Percentiles rank a stretch among this genome's conserved stretches.
phyloP scores from a whole-genome alignment of 2,329 filamentous ascomycete species.

The Colletotrichum cereale region DNA sequence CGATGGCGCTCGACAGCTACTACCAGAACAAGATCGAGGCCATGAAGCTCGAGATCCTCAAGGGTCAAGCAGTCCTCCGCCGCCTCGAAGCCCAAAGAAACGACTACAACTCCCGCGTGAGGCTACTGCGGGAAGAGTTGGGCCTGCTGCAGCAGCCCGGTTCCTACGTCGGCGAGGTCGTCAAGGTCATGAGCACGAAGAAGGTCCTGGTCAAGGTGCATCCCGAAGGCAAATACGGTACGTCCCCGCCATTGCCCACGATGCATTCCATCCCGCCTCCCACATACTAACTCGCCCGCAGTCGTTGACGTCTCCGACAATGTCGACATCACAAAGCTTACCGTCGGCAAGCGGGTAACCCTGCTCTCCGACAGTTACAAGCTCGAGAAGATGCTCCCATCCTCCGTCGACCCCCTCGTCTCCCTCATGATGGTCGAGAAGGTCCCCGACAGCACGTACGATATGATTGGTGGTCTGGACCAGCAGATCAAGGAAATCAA shows the following conservation, averaged over 20 bases:
- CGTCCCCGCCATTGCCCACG: constrained; percentile 46
- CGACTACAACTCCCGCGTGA: constrained; percentile 98
- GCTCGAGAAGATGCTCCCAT: constrained; percentile 97
- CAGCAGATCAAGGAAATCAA: constrained; percentile 99
- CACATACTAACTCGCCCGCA: constrained; percentile 52
- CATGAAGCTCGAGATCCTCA: constrained; percentile 99
- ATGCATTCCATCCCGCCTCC: not conserved
- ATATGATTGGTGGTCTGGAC: constrained; percentile 99
- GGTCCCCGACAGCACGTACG: constrained; percentile 99
- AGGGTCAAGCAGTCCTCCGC: constrained; percentile 94
- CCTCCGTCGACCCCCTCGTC: constrained; percentile 96
- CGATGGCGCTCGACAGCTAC: constrained; percentile 99
- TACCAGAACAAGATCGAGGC: constrained; percentile 99
- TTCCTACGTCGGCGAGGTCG: constrained; percentile 98
- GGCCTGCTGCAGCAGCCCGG: constrained; percentile 96
- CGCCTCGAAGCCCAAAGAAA: constrained; percentile 98
- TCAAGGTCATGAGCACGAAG: constrained; percentile 99
- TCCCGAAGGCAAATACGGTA: constrained; percentile 99
- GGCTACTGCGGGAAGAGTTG: constrained; percentile 93
- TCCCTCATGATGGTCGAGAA: constrained; percentile 99
- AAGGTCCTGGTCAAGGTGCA: constrained; percentile 99
- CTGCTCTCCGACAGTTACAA: constrained; percentile 98
- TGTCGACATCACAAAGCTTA: constrained; percentile 96
- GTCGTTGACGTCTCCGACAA: constrained; percentile 96
- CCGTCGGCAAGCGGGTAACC: constrained; percentile 96